Base-by-base conservation (phyloP, 345 rosid genomes). In the Rhizophora mangle region DNA sequence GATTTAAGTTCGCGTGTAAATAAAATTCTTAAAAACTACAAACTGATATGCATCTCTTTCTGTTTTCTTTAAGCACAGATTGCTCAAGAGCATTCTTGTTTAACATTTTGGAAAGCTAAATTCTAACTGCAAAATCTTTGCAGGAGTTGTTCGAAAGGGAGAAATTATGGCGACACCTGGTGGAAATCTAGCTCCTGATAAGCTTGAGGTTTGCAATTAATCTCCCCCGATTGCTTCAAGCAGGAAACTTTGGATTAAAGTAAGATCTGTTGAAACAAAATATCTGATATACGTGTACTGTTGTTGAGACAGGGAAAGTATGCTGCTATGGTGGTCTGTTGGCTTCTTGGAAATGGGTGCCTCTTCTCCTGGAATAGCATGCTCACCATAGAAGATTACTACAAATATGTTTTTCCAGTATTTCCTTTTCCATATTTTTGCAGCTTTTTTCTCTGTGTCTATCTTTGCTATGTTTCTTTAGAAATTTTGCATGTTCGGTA, bases 311-410 rank as follows among this genome's bases (percentile, higher is more conserved):
- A 91, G 97, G 98, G 97, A 3, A 93, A 82, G 77, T 74, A 63
- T 74, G 63, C 70, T n/a, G 97, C 97, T 19, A 71, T 85, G 62
- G 55, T 69, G 19, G 84, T 88, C n/a, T 89, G 97, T 76, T 91
- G 92, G 86, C 75, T 89, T 69, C 90, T 93, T 0, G 98, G 97
- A 37, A 54, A 81, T 43, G 97, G 97, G n/a, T 84, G 86, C 75
- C 93, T 93, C 34, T 74, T 91, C 67, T 70, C 98, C 24, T 91
- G 98, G 94, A 88, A 91, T 74, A 88, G 96, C 71, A 86, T 89
- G 94, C 68, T 93, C 58, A 91, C 89, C 39, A 88, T 91, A 27
- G 84, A 77, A 70, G 97, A 93, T 71, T 89, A 93, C 70, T 88
- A 91, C 46, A 70, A 8, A 22, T 64, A 66, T 70, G 55, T 91